These are phyloP conservation scores for Yamadazyma olivae DNA, from an alignment of 805 yeast species.

Conservation along the genomic window DNA sequence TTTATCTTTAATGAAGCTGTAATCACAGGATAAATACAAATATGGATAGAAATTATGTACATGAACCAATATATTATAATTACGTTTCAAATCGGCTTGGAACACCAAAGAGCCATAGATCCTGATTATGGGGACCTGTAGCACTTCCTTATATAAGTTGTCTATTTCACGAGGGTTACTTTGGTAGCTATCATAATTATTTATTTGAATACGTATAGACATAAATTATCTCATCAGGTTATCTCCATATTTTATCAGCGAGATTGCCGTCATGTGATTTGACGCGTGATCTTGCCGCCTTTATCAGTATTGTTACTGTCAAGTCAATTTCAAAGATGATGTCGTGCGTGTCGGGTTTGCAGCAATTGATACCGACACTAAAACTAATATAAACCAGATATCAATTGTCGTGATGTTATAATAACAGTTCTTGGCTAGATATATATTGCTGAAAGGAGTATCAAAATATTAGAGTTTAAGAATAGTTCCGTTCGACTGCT, in stretches of 20 bases:
- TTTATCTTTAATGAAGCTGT: conserved; percentile 17
- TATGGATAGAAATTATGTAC: conserved; percentile 87
- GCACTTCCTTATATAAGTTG: conserved; percentile 29
- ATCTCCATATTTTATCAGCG: no score
- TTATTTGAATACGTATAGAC: conserved; percentile 55
- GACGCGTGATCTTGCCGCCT: neutral
- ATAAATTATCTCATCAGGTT: no score
- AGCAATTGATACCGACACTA: no score
- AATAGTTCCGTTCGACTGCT: no score
- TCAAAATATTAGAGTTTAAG: no score
- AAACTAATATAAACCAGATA: no score
- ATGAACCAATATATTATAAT: conserved; percentile 49
- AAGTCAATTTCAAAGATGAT: no score
- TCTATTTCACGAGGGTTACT: conserved; percentile 55
- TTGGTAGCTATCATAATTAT: conserved; percentile 66
- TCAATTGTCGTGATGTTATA: no score
- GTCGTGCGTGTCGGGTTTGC: no score
- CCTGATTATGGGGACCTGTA: conserved; percentile 70
- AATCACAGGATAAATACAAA: conserved; percentile 61
- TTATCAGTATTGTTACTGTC: no score
- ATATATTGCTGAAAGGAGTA: no score
- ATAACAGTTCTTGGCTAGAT: no score
- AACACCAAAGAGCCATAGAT: conserved; percentile 74
- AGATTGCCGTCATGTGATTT: neutral
- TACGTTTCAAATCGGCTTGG: conserved; percentile 13